A percentile compares a stretch with the other conserved stretches of the same genome.
Evolutionary conservation across 2,329 filamentous ascomycete genomes (phyloP).

Genomic region (Cytospora leucostoma): DNA sequence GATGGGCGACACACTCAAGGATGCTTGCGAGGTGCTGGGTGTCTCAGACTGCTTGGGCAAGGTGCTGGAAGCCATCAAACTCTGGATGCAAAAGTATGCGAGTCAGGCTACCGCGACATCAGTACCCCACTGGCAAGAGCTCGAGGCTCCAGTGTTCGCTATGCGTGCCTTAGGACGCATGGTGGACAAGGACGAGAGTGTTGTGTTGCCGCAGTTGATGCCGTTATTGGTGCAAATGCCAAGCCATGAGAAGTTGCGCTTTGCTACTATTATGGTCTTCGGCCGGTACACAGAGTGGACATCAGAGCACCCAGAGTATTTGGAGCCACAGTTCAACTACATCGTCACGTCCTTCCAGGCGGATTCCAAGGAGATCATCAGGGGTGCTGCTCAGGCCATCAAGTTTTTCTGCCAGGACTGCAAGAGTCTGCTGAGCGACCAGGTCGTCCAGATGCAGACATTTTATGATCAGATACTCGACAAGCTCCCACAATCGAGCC

Average conservation of each 20-base stretch:
- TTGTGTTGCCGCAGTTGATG: slow-evolving; percentile 88
- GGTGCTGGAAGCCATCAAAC: slow-evolving; percentile 80
- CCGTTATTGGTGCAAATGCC: slow-evolving; percentile 92
- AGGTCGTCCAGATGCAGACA: slow-evolving; percentile 81
- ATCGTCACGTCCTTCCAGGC: slow-evolving; percentile 92
- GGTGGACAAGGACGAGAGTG: slow-evolving; percentile 85
- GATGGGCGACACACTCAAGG: slow-evolving; percentile 97
- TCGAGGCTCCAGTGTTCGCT: slow-evolving; percentile 92
- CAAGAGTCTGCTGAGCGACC: slow-evolving; percentile 78
- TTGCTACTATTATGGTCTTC: slow-evolving; percentile 96
- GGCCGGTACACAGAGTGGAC: slow-evolving; percentile 99
- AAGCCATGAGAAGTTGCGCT: slow-evolving; percentile 95
- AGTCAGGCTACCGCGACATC: slow-evolving; percentile 69
- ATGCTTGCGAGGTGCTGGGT: slow-evolving; percentile 94
- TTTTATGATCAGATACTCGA: slow-evolving; percentile 93
- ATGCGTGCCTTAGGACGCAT: slow-evolving; percentile 96
- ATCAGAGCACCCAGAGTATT: slow-evolving; percentile 84
- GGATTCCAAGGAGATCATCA: slow-evolving; percentile 84
- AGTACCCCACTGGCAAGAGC: slow-evolving; percentile 93
- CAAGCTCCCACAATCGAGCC: slow-evolving; percentile 79
- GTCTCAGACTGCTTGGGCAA: slow-evolving; percentile 89
- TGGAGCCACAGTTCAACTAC: slow-evolving; percentile 92
- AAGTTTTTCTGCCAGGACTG: slow-evolving; percentile 98
- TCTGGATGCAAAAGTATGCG: slow-evolving; percentile 84
- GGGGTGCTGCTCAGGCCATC: slow-evolving; percentile 89